Evolutionary conservation across 1,284 basidiomycete species (phyloP).

Genomic region (Rhodotorula sp.): DNA sequence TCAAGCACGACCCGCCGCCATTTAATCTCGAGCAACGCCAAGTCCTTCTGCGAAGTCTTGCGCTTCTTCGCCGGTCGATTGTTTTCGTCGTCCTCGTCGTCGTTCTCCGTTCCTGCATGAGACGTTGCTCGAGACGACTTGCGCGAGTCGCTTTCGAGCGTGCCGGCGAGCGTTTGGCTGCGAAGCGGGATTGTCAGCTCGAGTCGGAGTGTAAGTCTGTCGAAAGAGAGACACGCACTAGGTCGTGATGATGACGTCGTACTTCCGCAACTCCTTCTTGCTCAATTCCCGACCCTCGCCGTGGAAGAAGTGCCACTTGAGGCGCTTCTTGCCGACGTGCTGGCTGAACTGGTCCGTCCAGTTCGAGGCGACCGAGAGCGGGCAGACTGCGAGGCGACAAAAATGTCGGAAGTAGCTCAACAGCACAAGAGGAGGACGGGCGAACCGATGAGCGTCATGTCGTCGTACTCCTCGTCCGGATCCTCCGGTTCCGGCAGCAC

Average conservation of each 20-base stretch:
- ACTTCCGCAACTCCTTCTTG: constrained; percentile 60
- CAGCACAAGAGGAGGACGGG: not conserved
- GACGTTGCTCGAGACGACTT: constrained; percentile 1
- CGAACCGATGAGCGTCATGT: constrained; percentile 46
- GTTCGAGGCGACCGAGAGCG: constrained; percentile 81
- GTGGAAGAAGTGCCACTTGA: constrained; percentile 62
- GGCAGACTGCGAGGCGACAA: constrained; percentile 62
- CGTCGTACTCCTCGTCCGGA: constrained; percentile 40
- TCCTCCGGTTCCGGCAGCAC: constrained; percentile 39
- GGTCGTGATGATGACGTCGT: constrained; percentile 84
- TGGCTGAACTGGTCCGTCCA: constrained; percentile 77
- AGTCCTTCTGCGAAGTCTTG: constrained; percentile 55
- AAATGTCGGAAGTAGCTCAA: not conserved
- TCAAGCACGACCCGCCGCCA: constrained; percentile 89
- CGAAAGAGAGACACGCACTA: constrained; percentile 61
- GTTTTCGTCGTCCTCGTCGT: constrained; percentile 4
- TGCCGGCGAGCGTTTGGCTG: constrained; percentile 37
- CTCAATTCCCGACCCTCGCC: constrained; percentile 57
- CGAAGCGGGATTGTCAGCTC: not conserved
- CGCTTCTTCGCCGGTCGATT: constrained; percentile 28
- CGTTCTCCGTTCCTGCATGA: not conserved
- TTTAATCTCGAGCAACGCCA: constrained; percentile 60
- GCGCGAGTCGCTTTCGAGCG: constrained; percentile 40
- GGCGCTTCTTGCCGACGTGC: constrained; percentile 37
- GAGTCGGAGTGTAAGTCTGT: too few species aligned